These are phyloP conservation scores for Podila verticillata DNA, from an alignment of 192 early-diverging fungal genomes.

Conservation along the genomic window DNA sequence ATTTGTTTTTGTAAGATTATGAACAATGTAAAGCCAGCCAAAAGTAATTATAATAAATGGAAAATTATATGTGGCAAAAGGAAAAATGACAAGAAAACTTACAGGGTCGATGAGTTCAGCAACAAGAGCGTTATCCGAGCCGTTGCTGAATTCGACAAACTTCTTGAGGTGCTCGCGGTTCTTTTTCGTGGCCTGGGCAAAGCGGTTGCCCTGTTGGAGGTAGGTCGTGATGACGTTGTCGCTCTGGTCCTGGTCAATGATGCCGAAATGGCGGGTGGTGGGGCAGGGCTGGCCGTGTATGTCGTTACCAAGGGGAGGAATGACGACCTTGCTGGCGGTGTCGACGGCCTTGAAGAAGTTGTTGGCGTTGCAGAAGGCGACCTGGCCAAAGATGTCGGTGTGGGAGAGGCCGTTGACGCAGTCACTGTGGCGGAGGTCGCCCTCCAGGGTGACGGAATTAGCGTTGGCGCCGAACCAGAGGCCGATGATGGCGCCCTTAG, in stretches of 20 bases:
- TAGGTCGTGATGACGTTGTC: constrained; percentile 46
- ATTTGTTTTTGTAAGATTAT: no score
- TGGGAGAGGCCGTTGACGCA: constrained; percentile 34
- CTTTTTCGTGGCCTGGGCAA: constrained; percentile 18
- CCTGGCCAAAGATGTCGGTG: constrained; percentile 31
- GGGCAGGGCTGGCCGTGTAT: constrained; percentile 28
- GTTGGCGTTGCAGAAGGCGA: constrained; percentile 28
- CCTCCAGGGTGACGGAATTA: constrained; percentile 20
- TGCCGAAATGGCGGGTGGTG: constrained; percentile 30
- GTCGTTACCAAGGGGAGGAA: constrained; percentile 22
- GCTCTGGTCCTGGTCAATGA: constrained; percentile 42
- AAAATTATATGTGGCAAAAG: not conserved
- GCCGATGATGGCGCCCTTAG: constrained; percentile 15
- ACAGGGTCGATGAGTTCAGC: constrained; percentile 34
- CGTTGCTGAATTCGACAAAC: constrained; percentile 9
- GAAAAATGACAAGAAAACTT: not conserved
- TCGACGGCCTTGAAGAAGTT: constrained; percentile 17
- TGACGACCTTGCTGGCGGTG: constrained; percentile 7
- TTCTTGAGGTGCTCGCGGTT: constrained; percentile 22
- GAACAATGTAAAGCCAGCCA: no score
- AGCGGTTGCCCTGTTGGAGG: constrained; percentile 6
- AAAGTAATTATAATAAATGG: not conserved
- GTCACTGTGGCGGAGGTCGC: constrained; percentile 10
- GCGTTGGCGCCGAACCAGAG: constrained; percentile 43
- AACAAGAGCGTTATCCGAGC: constrained; percentile 38